phyloP scores from a whole-genome alignment of 2,329 filamentous ascomycete species.

The Colletotrichum chrysophilum region DNA sequence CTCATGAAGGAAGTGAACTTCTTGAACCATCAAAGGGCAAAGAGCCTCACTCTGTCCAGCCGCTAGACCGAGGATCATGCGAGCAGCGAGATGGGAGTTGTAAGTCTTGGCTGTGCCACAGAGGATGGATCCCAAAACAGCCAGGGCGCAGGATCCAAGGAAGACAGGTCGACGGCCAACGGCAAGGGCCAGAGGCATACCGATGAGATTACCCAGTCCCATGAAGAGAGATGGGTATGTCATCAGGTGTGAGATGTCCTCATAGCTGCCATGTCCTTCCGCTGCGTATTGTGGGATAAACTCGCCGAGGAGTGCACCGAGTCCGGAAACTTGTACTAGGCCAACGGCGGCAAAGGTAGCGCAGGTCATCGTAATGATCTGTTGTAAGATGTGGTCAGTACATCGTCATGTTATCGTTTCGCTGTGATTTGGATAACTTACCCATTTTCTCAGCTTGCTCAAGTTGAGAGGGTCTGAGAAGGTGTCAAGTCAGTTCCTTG shows the following conservation, averaged over 20 bases:
- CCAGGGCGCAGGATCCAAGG: constrained; percentile 31
- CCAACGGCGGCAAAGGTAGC: not conserved
- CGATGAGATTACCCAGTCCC: constrained; percentile 34
- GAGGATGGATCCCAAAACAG: constrained; percentile 31
- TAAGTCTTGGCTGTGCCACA: constrained; percentile 32
- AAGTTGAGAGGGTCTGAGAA: not conserved
- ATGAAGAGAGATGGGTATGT: constrained; percentile 22
- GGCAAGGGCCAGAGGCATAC: constrained; percentile 39
- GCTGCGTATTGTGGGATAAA: constrained; percentile 7
- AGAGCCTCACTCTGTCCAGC: constrained; percentile 47
- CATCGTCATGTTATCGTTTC: accelerated
- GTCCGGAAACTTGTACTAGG: constrained; percentile 2
- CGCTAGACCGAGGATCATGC: constrained; percentile 42
- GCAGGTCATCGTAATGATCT: constrained; percentile 1
- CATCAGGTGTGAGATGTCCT: constrained; percentile 7
- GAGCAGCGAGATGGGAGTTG: constrained; percentile 40
- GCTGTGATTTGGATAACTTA: not conserved
- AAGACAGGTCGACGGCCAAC: constrained; percentile 38
- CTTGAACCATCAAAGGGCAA: constrained; percentile 44
- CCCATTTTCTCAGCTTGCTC: constrained; percentile 3
- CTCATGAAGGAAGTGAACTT: constrained; percentile 50
- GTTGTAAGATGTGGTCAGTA: not conserved
- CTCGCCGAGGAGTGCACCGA: constrained; percentile 3
- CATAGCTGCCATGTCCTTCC: constrained; percentile 1
- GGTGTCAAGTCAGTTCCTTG: not conserved